Percentiles rank a stretch among this genome's conserved stretches.
phyloP scores from a whole-genome alignment of 176 grass and related monocot genomes.

The Rhynchospora breviuscula region DNA sequence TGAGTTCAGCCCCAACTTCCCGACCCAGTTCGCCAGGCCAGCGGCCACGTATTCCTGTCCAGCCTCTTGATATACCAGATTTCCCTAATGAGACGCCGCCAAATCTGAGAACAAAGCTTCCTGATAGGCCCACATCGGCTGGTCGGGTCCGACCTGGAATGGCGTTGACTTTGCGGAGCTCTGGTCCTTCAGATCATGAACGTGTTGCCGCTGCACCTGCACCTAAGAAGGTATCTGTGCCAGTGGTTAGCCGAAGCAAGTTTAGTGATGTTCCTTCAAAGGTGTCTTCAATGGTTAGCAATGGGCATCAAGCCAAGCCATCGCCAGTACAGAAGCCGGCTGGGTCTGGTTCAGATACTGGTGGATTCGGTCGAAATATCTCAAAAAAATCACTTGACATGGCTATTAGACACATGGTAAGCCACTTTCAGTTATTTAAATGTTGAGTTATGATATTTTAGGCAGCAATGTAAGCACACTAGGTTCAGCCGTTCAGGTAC shows the following conservation, averaged over 20 bases:
- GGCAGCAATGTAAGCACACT: not conserved
- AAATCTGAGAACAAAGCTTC: slow-evolving; percentile 76
- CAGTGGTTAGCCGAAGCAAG: slow-evolving; percentile 65
- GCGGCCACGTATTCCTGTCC: slow-evolving; percentile 52
- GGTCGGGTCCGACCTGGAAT: slow-evolving; percentile 63
- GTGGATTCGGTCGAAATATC: slow-evolving; percentile 89
- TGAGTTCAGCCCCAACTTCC: slow-evolving; percentile 62
- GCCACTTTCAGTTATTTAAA: slow-evolving; percentile 24
- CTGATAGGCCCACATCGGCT: slow-evolving; percentile 62
- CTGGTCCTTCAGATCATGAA: slow-evolving; percentile 47
- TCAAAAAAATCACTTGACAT: slow-evolving; percentile 97
- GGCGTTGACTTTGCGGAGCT: slow-evolving; percentile 23
- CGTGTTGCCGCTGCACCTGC: slow-evolving; percentile 30
- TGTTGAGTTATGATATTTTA: slow-evolving; percentile 4
- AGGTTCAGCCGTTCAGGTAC: not conserved
- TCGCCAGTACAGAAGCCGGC: slow-evolving; percentile 33
- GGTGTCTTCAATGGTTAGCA: slow-evolving; percentile 33
- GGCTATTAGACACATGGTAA: slow-evolving; percentile 99
- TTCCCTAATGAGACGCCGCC: slow-evolving; percentile 78
- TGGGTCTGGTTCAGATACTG: slow-evolving; percentile 38
- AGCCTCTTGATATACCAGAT: slow-evolving; percentile 72
- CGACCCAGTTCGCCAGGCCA: slow-evolving; percentile 71
- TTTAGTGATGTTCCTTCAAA: slow-evolving; percentile 60
- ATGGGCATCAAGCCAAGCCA: slow-evolving; percentile 50
- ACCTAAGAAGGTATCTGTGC: slow-evolving; percentile 57